Evolutionary conservation across 73 alveolate genomes (phyloP).

Genomic region (Stentor coeruleus): DNA sequence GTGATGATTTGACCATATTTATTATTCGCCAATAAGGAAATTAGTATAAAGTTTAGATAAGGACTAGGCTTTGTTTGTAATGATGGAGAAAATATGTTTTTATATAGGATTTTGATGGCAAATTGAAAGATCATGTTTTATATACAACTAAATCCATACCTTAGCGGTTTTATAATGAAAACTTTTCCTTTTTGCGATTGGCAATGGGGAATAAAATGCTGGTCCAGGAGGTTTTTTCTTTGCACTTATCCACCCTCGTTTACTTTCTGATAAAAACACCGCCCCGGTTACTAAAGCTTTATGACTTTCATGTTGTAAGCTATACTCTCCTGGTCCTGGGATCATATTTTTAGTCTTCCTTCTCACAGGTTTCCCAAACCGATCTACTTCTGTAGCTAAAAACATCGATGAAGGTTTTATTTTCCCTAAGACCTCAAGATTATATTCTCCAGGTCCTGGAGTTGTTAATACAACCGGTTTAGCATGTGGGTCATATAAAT

Average conservation of each 20-base stretch:
- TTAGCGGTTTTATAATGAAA: constrained; percentile 17
- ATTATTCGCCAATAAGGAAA: too few relatives aligned
- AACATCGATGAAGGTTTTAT: constrained; percentile 23
- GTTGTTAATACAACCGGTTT: constrained; percentile 26
- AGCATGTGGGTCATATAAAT: constrained; percentile 66
- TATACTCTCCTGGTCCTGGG: constrained; percentile 29
- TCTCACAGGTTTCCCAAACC: constrained; percentile 25
- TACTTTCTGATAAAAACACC: constrained; percentile 18
- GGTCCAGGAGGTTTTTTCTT: constrained; percentile 28
- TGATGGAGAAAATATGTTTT: too few relatives aligned
- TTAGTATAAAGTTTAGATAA: too few relatives aligned
- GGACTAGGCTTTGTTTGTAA: too few relatives aligned
- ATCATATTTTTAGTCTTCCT: constrained; percentile 28
- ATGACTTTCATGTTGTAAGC: neutral
- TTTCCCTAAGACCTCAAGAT: constrained; percentile 6
- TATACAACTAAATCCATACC: constrained; percentile 4
- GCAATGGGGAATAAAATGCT: constrained; percentile 23
- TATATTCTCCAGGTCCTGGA: constrained; percentile 77
- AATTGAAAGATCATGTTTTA: too few relatives aligned
- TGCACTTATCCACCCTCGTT: neutral
- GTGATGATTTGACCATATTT: too few relatives aligned
- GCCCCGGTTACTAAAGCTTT: constrained; percentile 15
- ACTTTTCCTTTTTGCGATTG: constrained; percentile 24
- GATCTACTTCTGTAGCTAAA: constrained; percentile 27
- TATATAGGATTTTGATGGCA: too few relatives aligned